Conservation (phyloP, 2,329 filamentous ascomycete species). For the Spiromastix sp. region DNA sequence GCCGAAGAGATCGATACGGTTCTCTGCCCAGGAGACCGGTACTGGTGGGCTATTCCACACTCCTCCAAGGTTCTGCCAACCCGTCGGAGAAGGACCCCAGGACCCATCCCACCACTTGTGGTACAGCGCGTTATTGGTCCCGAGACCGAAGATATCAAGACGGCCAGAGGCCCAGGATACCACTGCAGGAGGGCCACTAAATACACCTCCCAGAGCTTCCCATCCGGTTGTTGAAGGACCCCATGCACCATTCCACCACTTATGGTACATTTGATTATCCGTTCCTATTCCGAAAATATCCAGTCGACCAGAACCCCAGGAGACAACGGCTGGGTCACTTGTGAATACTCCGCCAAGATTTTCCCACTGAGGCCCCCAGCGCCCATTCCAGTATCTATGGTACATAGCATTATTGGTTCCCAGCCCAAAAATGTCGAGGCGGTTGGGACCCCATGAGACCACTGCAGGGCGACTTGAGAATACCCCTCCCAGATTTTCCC, state of each 20-base stretch:
- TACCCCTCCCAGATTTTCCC: too few relatives aligned
- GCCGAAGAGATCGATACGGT: conserved; percentile 21
- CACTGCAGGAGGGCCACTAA: conserved; percentile 12
- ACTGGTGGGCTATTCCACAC: conserved; percentile 16
- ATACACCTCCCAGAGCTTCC: conserved; percentile 13
- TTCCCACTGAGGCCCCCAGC: conserved; percentile 17
- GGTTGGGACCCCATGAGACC: conserved; percentile 9
- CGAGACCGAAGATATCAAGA: conserved; percentile 12
- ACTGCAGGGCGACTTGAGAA: too few relatives aligned
- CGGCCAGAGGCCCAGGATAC: conserved; percentile 10
- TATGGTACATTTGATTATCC: conserved; percentile 20
- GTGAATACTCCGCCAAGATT: conserved; percentile 20
- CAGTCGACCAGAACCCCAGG: conserved; percentile 17
- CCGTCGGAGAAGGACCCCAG: conserved; percentile 11
- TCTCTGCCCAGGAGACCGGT: conserved; percentile 17
- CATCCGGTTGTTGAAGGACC: conserved; percentile 10
- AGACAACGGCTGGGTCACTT: conserved; percentile 17
- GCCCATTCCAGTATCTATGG: conserved; percentile 11
- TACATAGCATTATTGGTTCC: conserved; percentile 12
- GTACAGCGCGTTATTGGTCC: conserved; percentile 12
- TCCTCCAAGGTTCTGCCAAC: conserved; percentile 23
- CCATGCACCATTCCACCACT: conserved; percentile 17
- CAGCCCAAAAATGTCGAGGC: conserved; percentile 12
- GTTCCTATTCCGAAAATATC: conserved; percentile 20
- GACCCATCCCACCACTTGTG: conserved; percentile 12